Evolutionary conservation across 441 rosid genomes (phyloP).

Genomic region (Viola pubescens): DNA sequence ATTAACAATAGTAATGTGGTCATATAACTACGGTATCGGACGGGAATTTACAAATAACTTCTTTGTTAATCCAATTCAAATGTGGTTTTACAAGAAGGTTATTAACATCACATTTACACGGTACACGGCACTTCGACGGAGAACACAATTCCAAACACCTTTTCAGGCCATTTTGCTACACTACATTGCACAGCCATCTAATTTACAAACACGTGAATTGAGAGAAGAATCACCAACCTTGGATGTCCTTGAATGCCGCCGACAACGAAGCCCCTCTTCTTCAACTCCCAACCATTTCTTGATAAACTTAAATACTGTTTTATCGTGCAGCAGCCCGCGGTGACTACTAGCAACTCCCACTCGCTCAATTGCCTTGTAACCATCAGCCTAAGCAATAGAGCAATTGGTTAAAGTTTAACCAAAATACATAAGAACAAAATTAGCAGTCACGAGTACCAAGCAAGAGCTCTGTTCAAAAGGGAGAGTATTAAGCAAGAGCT

Average conservation of each 20-base stretch:
- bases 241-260: slow-evolving; percentile 31
- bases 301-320: slow-evolving; percentile 42
- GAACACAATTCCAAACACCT: no score
- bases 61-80: no score
- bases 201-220: background rate
- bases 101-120: no score
- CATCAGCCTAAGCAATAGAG: slow-evolving; percentile 44
- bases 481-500: background rate
- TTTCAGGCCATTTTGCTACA: no score
- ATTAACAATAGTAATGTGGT: no score
- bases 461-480: no score
- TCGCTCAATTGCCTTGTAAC: slow-evolving; percentile 50
- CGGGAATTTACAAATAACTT: no score
- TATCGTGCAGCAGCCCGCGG: slow-evolving; percentile 48
- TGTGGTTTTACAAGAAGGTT: no score
- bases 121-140: no score
- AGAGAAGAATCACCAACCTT: slow-evolving; percentile 35
- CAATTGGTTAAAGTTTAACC: background rate
- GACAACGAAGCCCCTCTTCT: slow-evolving; percentile 21
- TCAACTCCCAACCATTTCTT: slow-evolving; percentile 63
- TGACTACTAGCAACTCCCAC: slow-evolving; percentile 55
- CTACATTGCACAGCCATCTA: background rate
- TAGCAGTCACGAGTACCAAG: no score
- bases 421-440: background rate
- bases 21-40: no score